A percentile compares a stretch with the other conserved stretches of the same genome.
Conservation (phyloP, 2,329 filamentous ascomycete genomes). For the Chrysoporthe puriensis region DNA sequence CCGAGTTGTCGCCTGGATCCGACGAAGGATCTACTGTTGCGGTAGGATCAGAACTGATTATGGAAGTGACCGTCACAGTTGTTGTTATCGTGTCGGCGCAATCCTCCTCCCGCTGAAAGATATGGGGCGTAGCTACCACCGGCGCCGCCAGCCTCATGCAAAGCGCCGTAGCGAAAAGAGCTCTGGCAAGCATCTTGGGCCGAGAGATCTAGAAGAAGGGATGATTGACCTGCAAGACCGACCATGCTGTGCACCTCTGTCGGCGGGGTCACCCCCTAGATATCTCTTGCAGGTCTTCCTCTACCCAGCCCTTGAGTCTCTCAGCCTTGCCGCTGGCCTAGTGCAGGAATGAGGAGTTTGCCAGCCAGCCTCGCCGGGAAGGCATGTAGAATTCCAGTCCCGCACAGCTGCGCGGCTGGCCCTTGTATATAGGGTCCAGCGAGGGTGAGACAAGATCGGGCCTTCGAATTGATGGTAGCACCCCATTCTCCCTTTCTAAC, state of each 20-base stretch:
- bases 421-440: neutral
- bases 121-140: conserved; percentile 21
- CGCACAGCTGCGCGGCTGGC: conserved; percentile 15
- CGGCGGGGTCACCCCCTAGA: conserved; percentile 6
- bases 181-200: conserved; percentile 15
- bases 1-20: too few relatives aligned
- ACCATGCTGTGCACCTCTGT: conserved; percentile 8
- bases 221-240: neutral
- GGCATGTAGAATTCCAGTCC: conserved; percentile 16
- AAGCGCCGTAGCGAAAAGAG: conserved; percentile 10
- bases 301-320: conserved; percentile 16
- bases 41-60: conserved; percentile 2
- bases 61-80: conserved; percentile 18
- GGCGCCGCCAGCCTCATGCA: conserved; percentile 10
- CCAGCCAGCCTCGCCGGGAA: conserved; percentile 23
- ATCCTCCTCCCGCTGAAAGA: conserved; percentile 8
- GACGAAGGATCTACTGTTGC: too few relatives aligned
- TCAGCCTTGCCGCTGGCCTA: conserved; percentile 21
- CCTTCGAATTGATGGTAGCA: conserved; percentile 4
- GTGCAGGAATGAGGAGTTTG: conserved; percentile 16
- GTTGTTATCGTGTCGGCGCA: conserved; percentile 9
- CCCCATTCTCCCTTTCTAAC: conserved; percentile 19
- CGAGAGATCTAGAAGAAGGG: conserved; percentile 5
- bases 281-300: conserved; percentile 12
- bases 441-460: conserved; percentile 21